Conservation (phyloP, 306 rosid species). For the Vachellia collinsii region DNA sequence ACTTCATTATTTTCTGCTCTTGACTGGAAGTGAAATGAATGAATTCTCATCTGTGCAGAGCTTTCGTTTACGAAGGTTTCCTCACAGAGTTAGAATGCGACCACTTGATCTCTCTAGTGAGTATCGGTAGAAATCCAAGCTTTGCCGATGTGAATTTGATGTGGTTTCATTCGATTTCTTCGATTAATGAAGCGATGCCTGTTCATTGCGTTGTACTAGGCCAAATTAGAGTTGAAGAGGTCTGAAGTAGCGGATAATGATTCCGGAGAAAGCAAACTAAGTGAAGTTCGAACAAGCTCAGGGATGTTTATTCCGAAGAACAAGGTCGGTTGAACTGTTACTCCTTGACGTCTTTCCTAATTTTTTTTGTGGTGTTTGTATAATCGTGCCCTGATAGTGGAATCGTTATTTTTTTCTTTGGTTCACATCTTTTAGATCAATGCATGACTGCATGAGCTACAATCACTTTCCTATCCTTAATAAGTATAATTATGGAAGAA, state of each 20-base stretch:
- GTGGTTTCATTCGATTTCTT: not conserved
- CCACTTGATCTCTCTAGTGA: constrained; percentile 87
- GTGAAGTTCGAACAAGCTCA: constrained; percentile 94
- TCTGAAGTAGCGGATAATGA: constrained; percentile 86
- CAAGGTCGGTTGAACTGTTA: constrained; percentile 55
- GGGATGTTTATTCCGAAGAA: constrained; percentile 90
- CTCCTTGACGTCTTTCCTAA: not conserved
- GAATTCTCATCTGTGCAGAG: constrained; percentile 56
- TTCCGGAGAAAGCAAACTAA: constrained; percentile 75
- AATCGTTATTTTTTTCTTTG: not conserved
- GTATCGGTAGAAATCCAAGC: constrained; percentile 33
- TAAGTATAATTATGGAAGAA: not conserved
- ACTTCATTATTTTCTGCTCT: not conserved
- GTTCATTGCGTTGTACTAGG: constrained; percentile 50
- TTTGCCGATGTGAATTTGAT: not conserved
- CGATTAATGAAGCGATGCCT: not conserved
- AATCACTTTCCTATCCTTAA: not conserved
- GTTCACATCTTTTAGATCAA: not conserved
- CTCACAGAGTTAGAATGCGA: constrained; percentile 93
- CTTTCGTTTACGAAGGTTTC: constrained; percentile 85
- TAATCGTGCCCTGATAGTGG: not conserved
- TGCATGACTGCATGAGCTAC: not conserved
- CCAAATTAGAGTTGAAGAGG: constrained; percentile 90
- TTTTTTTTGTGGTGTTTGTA: not conserved
- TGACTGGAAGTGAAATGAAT: not conserved